Evolutionary conservation across 176 grass and related monocot species (phyloP).

Genomic region (Avena atlantica): DNA sequence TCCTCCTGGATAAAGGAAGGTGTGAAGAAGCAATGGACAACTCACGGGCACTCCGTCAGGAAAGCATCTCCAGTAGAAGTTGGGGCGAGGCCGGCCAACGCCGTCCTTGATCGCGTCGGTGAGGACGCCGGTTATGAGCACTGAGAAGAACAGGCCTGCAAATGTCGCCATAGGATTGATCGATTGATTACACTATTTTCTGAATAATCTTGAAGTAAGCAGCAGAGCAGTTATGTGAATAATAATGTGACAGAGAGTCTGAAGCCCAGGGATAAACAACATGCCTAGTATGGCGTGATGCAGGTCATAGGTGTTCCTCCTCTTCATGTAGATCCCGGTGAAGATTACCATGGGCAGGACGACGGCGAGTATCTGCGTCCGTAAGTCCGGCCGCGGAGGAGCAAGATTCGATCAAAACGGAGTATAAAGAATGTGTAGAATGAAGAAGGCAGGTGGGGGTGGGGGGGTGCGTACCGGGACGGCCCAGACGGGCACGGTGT

Average conservation of each 20-base stretch:
- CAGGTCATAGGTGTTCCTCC: slow-evolving; percentile 55
- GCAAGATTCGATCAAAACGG: neutral
- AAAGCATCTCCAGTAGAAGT: slow-evolving; percentile 63
- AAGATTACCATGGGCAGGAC: slow-evolving; percentile 45
- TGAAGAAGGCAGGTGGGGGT: neutral
- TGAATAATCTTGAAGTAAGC: neutral
- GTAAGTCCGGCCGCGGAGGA: neutral
- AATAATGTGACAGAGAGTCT: too few species aligned
- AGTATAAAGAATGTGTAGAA: neutral
- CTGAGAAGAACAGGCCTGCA: slow-evolving; percentile 45
- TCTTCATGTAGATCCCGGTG: slow-evolving; percentile 44
- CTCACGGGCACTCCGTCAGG: slow-evolving; percentile 47
- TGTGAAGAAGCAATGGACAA: neutral
- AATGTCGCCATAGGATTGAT: neutral
- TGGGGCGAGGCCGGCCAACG: slow-evolving; percentile 51
- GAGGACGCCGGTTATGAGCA: slow-evolving; percentile 46
- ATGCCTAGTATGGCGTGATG: slow-evolving; percentile 60
- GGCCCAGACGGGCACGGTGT: slow-evolving; percentile 84
- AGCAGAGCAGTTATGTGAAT: too few species aligned
- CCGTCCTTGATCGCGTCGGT: slow-evolving; percentile 61
- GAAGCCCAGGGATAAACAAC: neutral
- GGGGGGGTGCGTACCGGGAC: slow-evolving; percentile 55
- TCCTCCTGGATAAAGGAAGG: neutral
- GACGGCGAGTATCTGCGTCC: slow-evolving; percentile 38
- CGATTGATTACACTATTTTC: neutral